Conservation (phyloP, 768 basidiomycete species). For the Phylloporus sp. region DNA sequence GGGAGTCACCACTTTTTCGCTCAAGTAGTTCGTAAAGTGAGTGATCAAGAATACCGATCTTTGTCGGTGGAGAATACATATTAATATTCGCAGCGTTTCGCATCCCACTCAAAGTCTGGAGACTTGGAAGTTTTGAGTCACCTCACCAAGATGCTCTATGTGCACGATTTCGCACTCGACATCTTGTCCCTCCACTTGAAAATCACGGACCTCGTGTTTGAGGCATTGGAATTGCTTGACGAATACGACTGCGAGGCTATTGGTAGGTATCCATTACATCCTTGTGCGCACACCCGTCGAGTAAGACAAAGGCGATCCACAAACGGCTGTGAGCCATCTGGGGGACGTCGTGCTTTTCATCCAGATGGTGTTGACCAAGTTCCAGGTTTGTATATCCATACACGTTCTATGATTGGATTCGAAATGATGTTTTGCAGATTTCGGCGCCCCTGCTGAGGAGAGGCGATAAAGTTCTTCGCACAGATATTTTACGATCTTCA, state of each 20-base stretch:
- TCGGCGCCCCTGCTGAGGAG: slow-evolving; percentile 42
- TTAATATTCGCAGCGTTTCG: slow-evolving; percentile 47
- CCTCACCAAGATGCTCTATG: slow-evolving; percentile 62
- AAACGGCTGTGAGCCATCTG: slow-evolving; percentile 71
- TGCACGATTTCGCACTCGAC: slow-evolving; percentile 56
- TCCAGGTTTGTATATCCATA: slow-evolving; percentile 42
- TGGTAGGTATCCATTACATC: slow-evolving; percentile 41
- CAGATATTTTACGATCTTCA: slow-evolving; percentile 50
- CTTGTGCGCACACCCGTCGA: neutral
- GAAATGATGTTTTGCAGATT: slow-evolving; percentile 38
- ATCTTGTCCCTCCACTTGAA: slow-evolving; percentile 63
- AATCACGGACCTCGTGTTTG: slow-evolving; percentile 59
- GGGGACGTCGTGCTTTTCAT: slow-evolving; percentile 76
- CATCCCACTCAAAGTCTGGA: slow-evolving; percentile 42
- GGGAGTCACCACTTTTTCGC: slow-evolving; percentile 56
- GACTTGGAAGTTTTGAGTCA: slow-evolving; percentile 69
- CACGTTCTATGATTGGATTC: neutral
- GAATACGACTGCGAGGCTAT: slow-evolving; percentile 78
- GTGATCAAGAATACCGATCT: slow-evolving; percentile 7
- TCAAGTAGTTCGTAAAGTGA: slow-evolving; percentile 51
- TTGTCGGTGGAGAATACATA: neutral
- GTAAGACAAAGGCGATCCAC: slow-evolving; percentile 62
- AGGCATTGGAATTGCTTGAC: slow-evolving; percentile 57
- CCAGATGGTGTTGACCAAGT: slow-evolving; percentile 61
- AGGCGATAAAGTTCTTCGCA: slow-evolving; percentile 42